Evolutionary conservation across 2,329 filamentous ascomycete species (phyloP), one percentile per base, ranked within the genome.

Genomic region (Colletotrichum spaethianum): DNA sequence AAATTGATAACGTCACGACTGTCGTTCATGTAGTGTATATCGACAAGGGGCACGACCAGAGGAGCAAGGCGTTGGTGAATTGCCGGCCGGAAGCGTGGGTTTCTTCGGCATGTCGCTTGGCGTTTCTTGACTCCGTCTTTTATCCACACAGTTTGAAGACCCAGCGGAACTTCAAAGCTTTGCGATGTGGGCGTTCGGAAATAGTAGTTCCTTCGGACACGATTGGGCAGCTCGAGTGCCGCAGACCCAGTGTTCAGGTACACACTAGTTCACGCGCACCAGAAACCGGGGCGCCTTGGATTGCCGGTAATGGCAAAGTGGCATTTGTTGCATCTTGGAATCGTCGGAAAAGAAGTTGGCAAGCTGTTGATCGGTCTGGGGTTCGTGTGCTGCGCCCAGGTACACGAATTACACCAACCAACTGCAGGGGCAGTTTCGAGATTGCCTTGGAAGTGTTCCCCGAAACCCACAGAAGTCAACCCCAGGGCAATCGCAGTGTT

Each of bases 121-220:
- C n/a, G 46, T 48, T 14, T 26, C n/a, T 23, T 12, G n/a, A 23
- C 44, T 23, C 20, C 44, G n/a, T 48, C n/a, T 26, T 38, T 38
- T 8, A 38, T 23, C 46, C 64, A 52, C 65, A 38, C 23, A 28
- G 11, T 23, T 20, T 9, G 36, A 48, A 38, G 31, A 28, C 38
- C 18, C 38, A 55, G 48, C 38, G 46, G 50, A 50, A 33, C 16
- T 50, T 28, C 59, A 63, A 63, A 57, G 66, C 50, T 38, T 67
- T 26, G 53, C 14, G 28, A 63, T 68, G 65, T 63, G 65, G 65
- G 59, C 33, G 40, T 26, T 67, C 52, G 60, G 52, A 28, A 40
- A 33, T 36, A 31, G 40, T 55, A 28, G 26, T 28, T 46, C 38
- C 36, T 50, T 44, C 33, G 44, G 46, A 40, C 18, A 9, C 12